Percentiles rank a stretch among this genome's conserved stretches.
Conservation (phyloP, 192 early-diverging fungal species). For the Coemansia sp. region DNA sequence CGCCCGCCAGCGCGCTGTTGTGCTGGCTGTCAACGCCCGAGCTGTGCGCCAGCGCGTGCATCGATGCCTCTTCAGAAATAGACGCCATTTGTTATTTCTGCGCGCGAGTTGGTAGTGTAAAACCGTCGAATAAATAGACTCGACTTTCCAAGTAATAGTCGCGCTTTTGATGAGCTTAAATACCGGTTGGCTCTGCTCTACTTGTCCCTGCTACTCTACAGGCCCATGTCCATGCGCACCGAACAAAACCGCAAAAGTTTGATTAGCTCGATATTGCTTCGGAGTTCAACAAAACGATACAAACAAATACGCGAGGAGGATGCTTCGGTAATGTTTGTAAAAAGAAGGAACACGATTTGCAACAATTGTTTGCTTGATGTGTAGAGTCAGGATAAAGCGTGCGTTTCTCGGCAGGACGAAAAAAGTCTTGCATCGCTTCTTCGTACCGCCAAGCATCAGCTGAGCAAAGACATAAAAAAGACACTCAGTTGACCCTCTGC, state of each 20-base stretch:
- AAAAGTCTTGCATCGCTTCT: background rate
- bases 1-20: conserved; percentile 1
- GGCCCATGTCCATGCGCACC: too few species aligned
- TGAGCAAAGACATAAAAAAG: background rate
- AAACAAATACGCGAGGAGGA: background rate
- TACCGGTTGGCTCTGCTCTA: too few species aligned
- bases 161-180: too few species aligned
- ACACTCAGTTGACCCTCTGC: background rate
- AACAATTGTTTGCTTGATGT: background rate
- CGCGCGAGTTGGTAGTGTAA: too few species aligned
- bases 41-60: conserved; percentile 1
- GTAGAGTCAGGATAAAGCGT: background rate
- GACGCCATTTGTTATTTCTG: background rate
- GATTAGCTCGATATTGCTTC: background rate
- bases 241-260: too few species aligned
- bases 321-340: background rate
- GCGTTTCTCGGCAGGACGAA: background rate
- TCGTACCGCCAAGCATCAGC: background rate
- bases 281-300: background rate
- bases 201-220: too few species aligned
- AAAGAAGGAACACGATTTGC: background rate
- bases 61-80: conserved; percentile 6
- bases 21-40: background rate
- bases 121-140: too few species aligned
- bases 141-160: too few species aligned